Base-by-base conservation (phyloP, 148 eudicot genomes). In the Silene conica region DNA sequence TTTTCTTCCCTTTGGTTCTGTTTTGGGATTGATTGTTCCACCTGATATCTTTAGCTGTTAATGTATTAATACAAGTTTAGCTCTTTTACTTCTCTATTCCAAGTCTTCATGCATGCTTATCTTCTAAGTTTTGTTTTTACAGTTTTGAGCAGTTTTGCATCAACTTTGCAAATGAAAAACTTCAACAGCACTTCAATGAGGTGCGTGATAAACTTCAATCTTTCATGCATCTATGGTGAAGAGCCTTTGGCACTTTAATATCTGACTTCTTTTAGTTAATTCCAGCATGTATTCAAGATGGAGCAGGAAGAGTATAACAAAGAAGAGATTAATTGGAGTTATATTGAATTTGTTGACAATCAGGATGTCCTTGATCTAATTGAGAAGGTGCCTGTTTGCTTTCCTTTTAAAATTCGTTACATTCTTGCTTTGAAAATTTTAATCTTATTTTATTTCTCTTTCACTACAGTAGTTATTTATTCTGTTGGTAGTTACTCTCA, bases 91-190 rank as follows among this genome's bases (percentile, higher is more conserved):
- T 50, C 2, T 14, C 16, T 52, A 3, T 52, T 46, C 20, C 59
- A 22, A 57, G 18, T 74, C 56, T 63, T 1, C 46, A 34, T 5
- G 16, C 23, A 18, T 66, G 78, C 20, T 16, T 62, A 52, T 54
- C n/a, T 25, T 63, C 14, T 34, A 26, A 55, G 65, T 57, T 69
- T 72, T 68, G 48, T 7, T 78, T 81, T 43, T 70, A 63, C 92
- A 95, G 99, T 74, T 95, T 95, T 77, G 99, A 95, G 91, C 99
- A 95, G 80, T 95, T 95, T 75, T 95, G 99, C 88, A 95, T 95
- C 78, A 95, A 95, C 78, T 95, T 92, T 81, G 99, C 99, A 3
- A 95, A 95, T 79, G 99, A 95, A 78, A 95, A 95, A 84, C 99
- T 95, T 81, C 99, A 95, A 78, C 99, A 95, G 73, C 99, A 95